A percentile compares a stretch with the other conserved stretches of the same genome.
Conservation (phyloP, 441 rosid genomes). For the Gossypium trilobum region DNA sequence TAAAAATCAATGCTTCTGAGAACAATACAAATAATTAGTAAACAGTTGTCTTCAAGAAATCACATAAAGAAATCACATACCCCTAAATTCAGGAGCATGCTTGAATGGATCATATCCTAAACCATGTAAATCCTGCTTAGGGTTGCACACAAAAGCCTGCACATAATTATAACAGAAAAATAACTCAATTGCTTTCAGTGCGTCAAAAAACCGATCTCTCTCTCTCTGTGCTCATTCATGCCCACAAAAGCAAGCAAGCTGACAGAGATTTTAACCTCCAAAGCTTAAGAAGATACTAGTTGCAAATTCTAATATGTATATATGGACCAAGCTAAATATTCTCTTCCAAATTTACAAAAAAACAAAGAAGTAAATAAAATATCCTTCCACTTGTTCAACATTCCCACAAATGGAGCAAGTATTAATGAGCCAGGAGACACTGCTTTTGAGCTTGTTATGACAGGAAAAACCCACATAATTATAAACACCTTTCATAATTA, state of each 20-base stretch:
- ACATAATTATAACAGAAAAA: conserved; percentile 12
- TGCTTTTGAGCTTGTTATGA: neutral
- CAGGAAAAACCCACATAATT: neutral
- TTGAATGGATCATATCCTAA: conserved; percentile 86
- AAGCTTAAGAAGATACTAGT: neutral
- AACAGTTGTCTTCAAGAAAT: conserved; percentile 21
- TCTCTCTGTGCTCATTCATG: neutral
- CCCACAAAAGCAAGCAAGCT: neutral
- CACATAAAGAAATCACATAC: conserved; percentile 39
- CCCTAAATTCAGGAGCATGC: conserved; percentile 97
- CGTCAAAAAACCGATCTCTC: neutral
- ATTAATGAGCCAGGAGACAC: neutral
- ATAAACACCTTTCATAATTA: neutral
- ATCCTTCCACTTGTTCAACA: neutral
- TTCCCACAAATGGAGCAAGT: neutral
- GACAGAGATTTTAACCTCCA: neutral
- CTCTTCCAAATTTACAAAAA: neutral
- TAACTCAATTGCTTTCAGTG: neutral
- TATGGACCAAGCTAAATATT: neutral
- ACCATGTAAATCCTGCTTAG: conserved; percentile 84
- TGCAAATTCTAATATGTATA: neutral
- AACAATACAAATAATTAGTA: conserved; percentile 11
- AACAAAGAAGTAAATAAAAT: neutral
- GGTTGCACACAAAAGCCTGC: conserved; percentile 65
- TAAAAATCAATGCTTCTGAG: conserved; percentile 13